These are phyloP conservation scores for Avena atlantica DNA, from an alignment of 176 grass and related monocot species.

Conservation along the genomic window DNA sequence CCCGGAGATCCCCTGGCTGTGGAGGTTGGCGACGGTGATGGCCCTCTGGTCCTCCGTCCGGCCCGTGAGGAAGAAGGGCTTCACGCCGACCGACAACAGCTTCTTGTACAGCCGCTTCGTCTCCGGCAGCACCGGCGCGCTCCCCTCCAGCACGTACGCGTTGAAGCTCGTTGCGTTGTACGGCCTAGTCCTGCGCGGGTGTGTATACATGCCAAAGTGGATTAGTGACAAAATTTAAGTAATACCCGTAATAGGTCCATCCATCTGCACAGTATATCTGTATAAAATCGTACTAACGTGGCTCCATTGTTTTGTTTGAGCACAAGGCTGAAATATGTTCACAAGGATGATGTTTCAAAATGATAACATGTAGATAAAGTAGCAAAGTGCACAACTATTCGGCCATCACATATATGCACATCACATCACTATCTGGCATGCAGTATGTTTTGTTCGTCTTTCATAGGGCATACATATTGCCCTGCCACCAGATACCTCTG, in stretches of 20 bases:
- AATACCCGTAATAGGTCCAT: too few relatives aligned
- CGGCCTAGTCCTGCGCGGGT: neutral
- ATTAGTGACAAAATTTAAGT: too few relatives aligned
- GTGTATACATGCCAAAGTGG: too few relatives aligned
- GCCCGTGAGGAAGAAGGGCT: constrained; percentile 56
- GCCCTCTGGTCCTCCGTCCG: constrained; percentile 38
- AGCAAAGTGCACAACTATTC: neutral
- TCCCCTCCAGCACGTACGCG: constrained; percentile 40
- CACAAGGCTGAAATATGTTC: neutral
- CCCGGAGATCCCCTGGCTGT: constrained; percentile 16
- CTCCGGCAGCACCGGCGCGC: constrained; percentile 49
- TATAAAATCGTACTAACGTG: too few relatives aligned
- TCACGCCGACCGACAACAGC: constrained; percentile 32
- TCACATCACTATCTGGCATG: neutral
- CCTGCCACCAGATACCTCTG: neutral
- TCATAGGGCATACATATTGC: neutral
- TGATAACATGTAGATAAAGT: neutral
- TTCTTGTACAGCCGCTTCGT: constrained; percentile 45
- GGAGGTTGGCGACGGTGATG: constrained; percentile 35
- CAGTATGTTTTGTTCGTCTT: neutral
- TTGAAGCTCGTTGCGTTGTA: constrained; percentile 43
- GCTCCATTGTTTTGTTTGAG: too few relatives aligned
- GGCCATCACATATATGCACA: neutral
- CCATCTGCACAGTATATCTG: too few relatives aligned
- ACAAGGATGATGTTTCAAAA: neutral